Evolutionary conservation across 2,329 filamentous ascomycete species (phyloP).

Genomic region (Pseudopithomyces chartarum): DNA sequence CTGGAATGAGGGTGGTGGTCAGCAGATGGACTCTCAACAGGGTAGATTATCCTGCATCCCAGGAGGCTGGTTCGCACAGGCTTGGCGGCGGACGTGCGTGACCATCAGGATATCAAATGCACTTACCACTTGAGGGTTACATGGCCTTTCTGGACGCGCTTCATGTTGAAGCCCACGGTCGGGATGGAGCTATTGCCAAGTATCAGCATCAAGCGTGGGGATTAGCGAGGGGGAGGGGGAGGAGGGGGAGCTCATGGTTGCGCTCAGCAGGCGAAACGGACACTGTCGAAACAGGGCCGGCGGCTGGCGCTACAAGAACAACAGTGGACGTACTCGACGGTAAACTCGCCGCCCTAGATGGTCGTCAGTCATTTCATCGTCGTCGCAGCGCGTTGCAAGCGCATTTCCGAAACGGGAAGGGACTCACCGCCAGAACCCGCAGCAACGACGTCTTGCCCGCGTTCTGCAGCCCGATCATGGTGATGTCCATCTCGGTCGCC

Average conservation of each 20-base stretch:
- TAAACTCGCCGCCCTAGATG: conserved; percentile 92
- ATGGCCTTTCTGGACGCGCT: conserved; percentile 95
- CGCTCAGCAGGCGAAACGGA: conserved; percentile 33
- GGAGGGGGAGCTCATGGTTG: conserved; percentile 32
- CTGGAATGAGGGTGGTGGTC: conserved; percentile 50
- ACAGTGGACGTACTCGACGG: conserved; percentile 81
- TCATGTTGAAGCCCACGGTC: conserved; percentile 99
- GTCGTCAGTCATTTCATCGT: conserved; percentile 32
- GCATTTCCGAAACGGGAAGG: conserved; percentile 38
- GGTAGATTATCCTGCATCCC: conserved; percentile 36
- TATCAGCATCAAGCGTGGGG: conserved; percentile 47
- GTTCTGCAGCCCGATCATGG: conserved; percentile 97
- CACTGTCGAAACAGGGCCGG: conserved; percentile 31
- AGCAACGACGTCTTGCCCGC: conserved; percentile 96
- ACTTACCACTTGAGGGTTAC: conserved; percentile 91
- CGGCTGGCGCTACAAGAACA: conserved; percentile 30
- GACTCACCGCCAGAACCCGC: conserved; percentile 88
- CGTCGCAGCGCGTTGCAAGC: conserved; percentile 30
- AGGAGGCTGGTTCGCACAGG: conserved; percentile 35
- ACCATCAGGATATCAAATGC: conserved; percentile 31
- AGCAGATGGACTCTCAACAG: conserved; percentile 36
- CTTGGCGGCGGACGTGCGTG: conserved; percentile 44
- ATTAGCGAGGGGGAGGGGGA: conserved; percentile 28
- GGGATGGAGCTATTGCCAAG: conserved; percentile 80
- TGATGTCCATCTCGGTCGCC: conserved; percentile 99